Base-by-base conservation (phyloP, 345 rosid species). In the Firmiana major region DNA sequence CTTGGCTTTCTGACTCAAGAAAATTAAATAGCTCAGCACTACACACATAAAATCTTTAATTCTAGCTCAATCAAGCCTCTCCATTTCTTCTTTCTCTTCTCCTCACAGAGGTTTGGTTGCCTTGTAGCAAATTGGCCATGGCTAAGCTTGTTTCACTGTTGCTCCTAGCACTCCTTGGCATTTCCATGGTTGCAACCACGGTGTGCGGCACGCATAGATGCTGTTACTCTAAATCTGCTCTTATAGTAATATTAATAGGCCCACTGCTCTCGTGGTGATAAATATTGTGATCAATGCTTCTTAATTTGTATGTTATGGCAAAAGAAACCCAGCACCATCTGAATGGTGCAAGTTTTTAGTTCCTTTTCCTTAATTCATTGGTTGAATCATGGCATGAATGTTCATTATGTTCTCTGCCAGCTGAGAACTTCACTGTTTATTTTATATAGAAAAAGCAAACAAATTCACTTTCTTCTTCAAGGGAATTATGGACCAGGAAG, bases 401-500 rank as follows among this genome's bases (percentile, higher is more conserved):
- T 16, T 51, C 7, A 51, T 16, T 16, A 15, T 51, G 55, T 51
- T 51, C 55, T 76, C 5, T 19, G 7, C 9, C 16, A 42, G 54
- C 55, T 51, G n/a, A 11, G 58, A 34, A 12, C 38, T 65, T 49
- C 43, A 6, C 46, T 1, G 40, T 38, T 60, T 72, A 66, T 63
- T 31, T 60, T 55, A 15, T n/a, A 58, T 22, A 34, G 51, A 79
- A 71, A 62, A 43, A 12, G 2, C 16, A 26, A 21, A 45, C 59
- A 11, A 65, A n/a, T 19, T 22, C 22, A 64, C 7, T 64, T 60
- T 71, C 1, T 63, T 17, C 49, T 51, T 49, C 71, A 87, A 86
- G 71, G 76, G 1, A 63, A 28, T 12, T 88, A 83, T 63, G 91
- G 89, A 78, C 71, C 85, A 1, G 88, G 89, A 70, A 88, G 88